Base-by-base conservation (phyloP, 192 early-diverging fungal species). In the Linnemannia exigua region DNA sequence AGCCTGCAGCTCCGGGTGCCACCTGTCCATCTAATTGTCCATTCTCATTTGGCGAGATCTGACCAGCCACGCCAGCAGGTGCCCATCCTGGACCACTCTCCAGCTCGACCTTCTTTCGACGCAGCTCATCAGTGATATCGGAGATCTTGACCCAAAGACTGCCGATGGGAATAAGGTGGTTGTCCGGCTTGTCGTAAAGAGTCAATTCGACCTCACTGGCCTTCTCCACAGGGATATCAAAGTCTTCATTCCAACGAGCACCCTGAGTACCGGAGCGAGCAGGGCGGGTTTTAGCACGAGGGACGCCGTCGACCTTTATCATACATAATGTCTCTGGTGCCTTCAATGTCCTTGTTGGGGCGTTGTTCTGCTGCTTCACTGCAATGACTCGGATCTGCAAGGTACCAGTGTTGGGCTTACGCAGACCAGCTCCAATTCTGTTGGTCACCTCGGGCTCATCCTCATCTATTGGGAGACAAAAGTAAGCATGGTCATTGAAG, bases 141-240 rank as follows among this genome's bases (percentile, higher is more conserved):
- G 94, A 95, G 46, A 99, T 92, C 77, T 97, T 97, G 72, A 99
- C 92, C 99, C 99, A 99, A 79, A 96, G 85, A 74, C 98, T 87
- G 11, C 96, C 96, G 80, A 98, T 90, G 50, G 98, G 91, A 52
- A 92, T 92, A 76, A 89, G 87, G 79, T 92, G 93, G 38, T 79
- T 76, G 76, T 95, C 94, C 67, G 86, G 90, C 89, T 88, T 96
- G 85, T 99, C 99, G 79, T 95, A 96, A 33, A 99, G 89, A 14
- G 95, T 92, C 46, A 99, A 89, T 87, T 99, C 99, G 12, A 99
- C 92, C 76, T 99, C 99, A 20, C 95, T 94, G 3, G 95, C 96
- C 87, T 95, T 95, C 78, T 98, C 96, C 44, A 99, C 95, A 69
- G 92, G 90, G 33, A 98, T 93, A 77, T 96, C 95, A 88, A 96